These are phyloP conservation scores for Leccinum uliginosum DNA, from an alignment of 768 basidiomycete genomes.

Conservation along the genomic window DNA sequence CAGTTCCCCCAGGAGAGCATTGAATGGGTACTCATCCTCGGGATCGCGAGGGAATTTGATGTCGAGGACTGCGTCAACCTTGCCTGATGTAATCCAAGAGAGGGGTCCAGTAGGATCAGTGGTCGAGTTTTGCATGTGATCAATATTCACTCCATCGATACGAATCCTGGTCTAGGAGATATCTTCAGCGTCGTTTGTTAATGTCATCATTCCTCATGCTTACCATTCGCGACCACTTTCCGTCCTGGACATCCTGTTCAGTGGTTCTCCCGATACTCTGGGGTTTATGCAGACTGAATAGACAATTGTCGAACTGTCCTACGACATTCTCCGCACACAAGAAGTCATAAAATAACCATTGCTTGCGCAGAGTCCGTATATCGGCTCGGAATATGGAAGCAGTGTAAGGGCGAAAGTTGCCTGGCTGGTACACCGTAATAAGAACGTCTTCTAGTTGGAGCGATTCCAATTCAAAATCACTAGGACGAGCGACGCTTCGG, in stretches of 20 bases:
- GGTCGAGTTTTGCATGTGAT: slow-evolving; percentile 85
- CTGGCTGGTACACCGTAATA: slow-evolving; percentile 92
- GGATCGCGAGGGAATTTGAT: slow-evolving; percentile 92
- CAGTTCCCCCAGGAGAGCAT: slow-evolving; percentile 83
- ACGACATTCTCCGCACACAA: slow-evolving; percentile 88
- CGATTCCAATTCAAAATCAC: slow-evolving; percentile 90
- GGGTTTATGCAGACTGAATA: slow-evolving; percentile 94
- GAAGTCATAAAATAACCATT: slow-evolving; percentile 95
- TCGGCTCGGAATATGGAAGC: slow-evolving; percentile 93
- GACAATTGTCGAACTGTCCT: slow-evolving; percentile 95
- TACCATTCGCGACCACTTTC: slow-evolving; percentile 88
- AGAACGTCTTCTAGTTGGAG: slow-evolving; percentile 91
- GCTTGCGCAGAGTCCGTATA: slow-evolving; percentile 77
- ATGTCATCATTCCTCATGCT: slow-evolving; percentile 18
- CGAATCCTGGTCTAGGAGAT: slow-evolving; percentile 78
- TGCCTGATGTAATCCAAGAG: slow-evolving; percentile 97
- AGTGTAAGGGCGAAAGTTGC: slow-evolving; percentile 85
- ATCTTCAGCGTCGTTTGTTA: neutral
- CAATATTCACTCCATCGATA: slow-evolving; percentile 94
- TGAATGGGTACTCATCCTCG: slow-evolving; percentile 64
- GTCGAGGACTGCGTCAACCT: slow-evolving; percentile 94
- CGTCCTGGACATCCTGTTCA: slow-evolving; percentile 78
- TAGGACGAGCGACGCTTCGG: slow-evolving; percentile 65
- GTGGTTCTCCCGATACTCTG: slow-evolving; percentile 93
- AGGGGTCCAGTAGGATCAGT: slow-evolving; percentile 78